Conservation (phyloP, 2,329 filamentous ascomycete genomes). For the Trichophyton verrucosum region DNA sequence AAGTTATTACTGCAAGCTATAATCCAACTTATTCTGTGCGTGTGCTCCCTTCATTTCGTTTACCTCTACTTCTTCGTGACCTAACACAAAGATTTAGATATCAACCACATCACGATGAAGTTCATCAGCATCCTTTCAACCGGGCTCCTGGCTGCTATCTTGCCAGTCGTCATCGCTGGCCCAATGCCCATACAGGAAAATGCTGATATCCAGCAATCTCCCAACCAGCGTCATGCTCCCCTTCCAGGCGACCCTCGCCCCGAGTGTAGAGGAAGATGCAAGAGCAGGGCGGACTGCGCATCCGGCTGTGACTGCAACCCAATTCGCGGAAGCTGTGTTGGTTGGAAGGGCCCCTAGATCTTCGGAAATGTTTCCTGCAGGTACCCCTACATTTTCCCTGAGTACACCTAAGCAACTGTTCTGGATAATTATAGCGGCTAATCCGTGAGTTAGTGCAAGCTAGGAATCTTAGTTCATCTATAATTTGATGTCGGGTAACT, state of each 20-base stretch:
- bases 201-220: neutral
- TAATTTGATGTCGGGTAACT: neutral
- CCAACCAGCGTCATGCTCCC: neutral
- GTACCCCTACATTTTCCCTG: no score
- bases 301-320: neutral
- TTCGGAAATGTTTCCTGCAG: neutral
- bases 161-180: neutral
- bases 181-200: neutral
- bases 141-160: neutral
- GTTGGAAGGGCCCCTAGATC: neutral
- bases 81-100: neutral
- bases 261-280: neutral
- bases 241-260: neutral
- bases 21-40: neutral
- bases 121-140: neutral
- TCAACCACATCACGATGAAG: neutral
- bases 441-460: neutral
- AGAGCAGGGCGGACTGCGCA: neutral
- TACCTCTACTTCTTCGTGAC: no score
- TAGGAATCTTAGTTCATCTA: neutral
- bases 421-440: no score
- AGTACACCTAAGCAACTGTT: neutral
- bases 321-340: constrained; percentile 1
- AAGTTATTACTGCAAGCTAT: neutral
- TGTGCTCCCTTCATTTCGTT: neutral